Evolutionary conservation across 257 asterid genomes (phyloP).

Genomic region (Solanum bulbocastanum): DNA sequence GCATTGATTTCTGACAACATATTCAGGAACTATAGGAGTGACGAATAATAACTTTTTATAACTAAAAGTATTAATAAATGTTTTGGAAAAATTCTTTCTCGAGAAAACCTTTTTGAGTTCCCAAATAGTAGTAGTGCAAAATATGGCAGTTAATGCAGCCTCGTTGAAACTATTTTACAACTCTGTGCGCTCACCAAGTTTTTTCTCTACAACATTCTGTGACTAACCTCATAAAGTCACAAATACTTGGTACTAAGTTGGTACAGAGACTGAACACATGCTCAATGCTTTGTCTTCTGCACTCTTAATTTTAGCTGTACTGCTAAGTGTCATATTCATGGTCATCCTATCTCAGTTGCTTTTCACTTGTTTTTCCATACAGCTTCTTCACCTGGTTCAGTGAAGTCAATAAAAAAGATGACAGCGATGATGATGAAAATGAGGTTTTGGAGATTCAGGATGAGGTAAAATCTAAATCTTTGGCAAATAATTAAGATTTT

Average conservation of each 20-base stretch:
- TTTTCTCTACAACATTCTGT: not conserved
- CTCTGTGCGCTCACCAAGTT: not conserved
- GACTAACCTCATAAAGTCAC: not conserved
- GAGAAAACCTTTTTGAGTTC: not conserved
- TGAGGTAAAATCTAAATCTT: constrained; percentile 38
- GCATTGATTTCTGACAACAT: not conserved
- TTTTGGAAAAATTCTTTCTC: not conserved
- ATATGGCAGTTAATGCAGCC: not conserved
- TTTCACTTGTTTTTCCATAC: constrained; percentile 12
- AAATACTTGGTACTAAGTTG: not conserved
- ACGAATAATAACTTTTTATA: not conserved
- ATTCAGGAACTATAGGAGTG: not conserved
- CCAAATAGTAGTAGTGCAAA: not conserved
- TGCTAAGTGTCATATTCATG: not conserved
- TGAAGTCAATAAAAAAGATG: constrained; percentile 50
- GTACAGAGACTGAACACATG: not conserved
- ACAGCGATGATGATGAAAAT: constrained; percentile 47
- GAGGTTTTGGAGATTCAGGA: constrained; percentile 40
- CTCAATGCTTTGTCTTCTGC: not conserved
- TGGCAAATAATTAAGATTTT: not conserved
- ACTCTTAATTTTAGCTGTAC: not conserved
- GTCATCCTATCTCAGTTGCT: not conserved
- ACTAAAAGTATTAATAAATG: not conserved
- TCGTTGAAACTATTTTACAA: not conserved
- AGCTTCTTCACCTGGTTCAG: constrained; percentile 89